These are phyloP conservation scores for Scheffersomyces quercinus DNA, from an alignment of 1,139 yeast species.

Conservation along the genomic window DNA sequence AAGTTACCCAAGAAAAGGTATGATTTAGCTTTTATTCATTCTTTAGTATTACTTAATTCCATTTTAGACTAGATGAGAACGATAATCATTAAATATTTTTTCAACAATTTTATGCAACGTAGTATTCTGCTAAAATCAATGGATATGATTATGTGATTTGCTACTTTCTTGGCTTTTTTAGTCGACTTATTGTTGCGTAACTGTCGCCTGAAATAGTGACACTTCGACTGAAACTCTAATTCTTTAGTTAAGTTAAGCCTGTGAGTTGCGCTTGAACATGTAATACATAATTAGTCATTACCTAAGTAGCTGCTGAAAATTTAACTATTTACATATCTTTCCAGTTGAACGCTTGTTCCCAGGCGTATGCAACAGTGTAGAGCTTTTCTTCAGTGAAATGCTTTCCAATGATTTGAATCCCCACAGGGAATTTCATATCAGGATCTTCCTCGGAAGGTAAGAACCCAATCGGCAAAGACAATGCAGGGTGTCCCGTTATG, in stretches of 20 bases:
- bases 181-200: too few relatives aligned
- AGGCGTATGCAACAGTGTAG: constrained; percentile 23
- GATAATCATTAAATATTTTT: background rate
- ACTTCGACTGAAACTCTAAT: too few relatives aligned
- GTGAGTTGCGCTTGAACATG: too few relatives aligned
- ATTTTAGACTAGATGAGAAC: background rate
- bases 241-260: too few relatives aligned
- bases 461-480: constrained; percentile 32
- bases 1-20: too few relatives aligned
- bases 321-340: constrained; percentile 7
- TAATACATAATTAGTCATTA: too few relatives aligned
- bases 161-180: too few relatives aligned
- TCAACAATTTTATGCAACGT: background rate
- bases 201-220: too few relatives aligned
- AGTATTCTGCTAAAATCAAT: too few relatives aligned
- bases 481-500: constrained; percentile 36
- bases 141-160: too few relatives aligned
- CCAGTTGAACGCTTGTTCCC: constrained; percentile 32
- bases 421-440: constrained; percentile 30
- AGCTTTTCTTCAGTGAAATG: constrained; percentile 13
- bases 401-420: constrained; percentile 17
- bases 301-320: background rate
- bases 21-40: background rate
- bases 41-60: background rate
- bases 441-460: constrained; percentile 21